Evolutionary conservation across 129 eudicot species (phyloP), one percentile per base, ranked within the genome.

Genomic region (Gnaphalium uliginosum): DNA sequence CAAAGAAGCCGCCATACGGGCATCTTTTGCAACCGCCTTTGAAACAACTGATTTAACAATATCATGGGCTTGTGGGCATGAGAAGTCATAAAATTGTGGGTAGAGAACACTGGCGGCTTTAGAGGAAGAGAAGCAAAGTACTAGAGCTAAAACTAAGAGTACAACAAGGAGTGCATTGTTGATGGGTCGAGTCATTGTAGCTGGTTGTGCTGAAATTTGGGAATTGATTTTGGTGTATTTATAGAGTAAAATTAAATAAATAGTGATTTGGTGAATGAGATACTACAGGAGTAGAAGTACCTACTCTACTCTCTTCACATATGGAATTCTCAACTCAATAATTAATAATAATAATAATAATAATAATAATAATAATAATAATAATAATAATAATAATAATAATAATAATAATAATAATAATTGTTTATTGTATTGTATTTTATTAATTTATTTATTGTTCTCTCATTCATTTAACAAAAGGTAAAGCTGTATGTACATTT

Each of bases 1-100:
- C 74, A 93, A 85, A 14, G 98, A 93, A 60, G 98, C 98, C 4
- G 95, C 98, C 95, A 86, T 93, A 15, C 98, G 91, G 35, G 96
- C 81, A 39, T 93, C 98, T 78, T 23, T 88, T 66, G 92, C 90
- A 14, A 93, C 96, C 0, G 98, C 98, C 66, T 90, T 85, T 9
- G 96, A 88, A 69, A 93, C 96, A 41, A 90, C 72, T 5, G 98
- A 93, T 82, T 81, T 78, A n/a, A 93, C 85, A 9, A 93, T 93
- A 3, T 80, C 70, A 13, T 37, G 39, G 0, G 91, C 90, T 73
- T 82, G 80, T 19, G 96, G 98, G 82, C 98, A 93, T 5, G 98
- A 87, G 27, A 83, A 81, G 70, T 86, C 90, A 5, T 90, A 93
- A 82, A 93, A 93, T 69, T 93, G 96, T 2, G 98, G 96, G 77